Evolutionary conservation across 352 stramenopile genomes (phyloP).

Genomic region (Phytophthora agathidicida): DNA sequence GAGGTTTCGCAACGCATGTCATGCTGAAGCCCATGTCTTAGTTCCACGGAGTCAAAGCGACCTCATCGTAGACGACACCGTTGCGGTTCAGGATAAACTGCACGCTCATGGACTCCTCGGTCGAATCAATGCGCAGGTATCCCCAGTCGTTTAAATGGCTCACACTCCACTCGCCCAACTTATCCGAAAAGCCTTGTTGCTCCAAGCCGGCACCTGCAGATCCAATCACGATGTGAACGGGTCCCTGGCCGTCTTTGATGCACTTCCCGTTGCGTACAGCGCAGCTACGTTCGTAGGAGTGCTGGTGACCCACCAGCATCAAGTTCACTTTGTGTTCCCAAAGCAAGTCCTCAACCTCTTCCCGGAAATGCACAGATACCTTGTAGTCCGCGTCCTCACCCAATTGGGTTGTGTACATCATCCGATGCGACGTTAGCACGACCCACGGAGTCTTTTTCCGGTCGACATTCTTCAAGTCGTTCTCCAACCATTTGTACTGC

Average conservation of each 20-base stretch:
- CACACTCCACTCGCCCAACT: slow-evolving; percentile 82
- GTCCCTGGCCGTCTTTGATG: slow-evolving; percentile 63
- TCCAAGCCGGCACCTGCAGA: slow-evolving; percentile 85
- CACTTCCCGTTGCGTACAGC: slow-evolving; percentile 79
- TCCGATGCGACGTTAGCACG: slow-evolving; percentile 91
- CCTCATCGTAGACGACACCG: slow-evolving; percentile 78
- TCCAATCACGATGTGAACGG: slow-evolving; percentile 88
- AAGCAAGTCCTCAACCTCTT: slow-evolving; percentile 92
- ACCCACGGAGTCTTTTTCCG: slow-evolving; percentile 91
- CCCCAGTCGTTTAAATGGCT: slow-evolving; percentile 83
- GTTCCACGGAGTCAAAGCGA: slow-evolving; percentile 62
- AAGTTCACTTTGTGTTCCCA: slow-evolving; percentile 90
- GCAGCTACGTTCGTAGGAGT: slow-evolving; percentile 93
- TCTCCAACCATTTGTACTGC: slow-evolving; percentile 92
- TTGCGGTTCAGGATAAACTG: slow-evolving; percentile 87
- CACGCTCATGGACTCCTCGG: slow-evolving; percentile 65
- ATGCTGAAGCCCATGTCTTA: slow-evolving; percentile 31
- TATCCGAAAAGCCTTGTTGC: slow-evolving; percentile 57
- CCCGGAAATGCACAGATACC: slow-evolving; percentile 79
- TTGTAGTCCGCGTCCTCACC: slow-evolving; percentile 68
- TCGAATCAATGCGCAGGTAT: slow-evolving; percentile 70
- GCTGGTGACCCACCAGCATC: slow-evolving; percentile 92
- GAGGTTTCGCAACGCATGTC: slow-evolving; percentile 2
- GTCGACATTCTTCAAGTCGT: slow-evolving; percentile 85
- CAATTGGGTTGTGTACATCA: slow-evolving; percentile 90